Percentiles rank a stretch among this genome's conserved stretches.
phyloP scores from a whole-genome alignment of 805 yeast species.

The Cyberlindnera nakhonratchasimensis region DNA sequence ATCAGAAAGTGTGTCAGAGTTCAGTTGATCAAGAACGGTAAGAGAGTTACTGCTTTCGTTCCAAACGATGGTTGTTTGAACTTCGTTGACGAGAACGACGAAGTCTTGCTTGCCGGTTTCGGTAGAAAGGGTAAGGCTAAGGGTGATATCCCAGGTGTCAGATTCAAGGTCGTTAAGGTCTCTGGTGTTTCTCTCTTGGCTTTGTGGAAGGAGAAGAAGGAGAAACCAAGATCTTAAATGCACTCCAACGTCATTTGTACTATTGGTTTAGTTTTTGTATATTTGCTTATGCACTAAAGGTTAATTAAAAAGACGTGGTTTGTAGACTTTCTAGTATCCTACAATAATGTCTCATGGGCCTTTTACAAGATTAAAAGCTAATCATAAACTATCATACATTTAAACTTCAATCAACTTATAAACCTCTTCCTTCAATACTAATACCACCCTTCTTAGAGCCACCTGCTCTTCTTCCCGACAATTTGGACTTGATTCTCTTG shows the following conservation, averaged over 20 bases:
- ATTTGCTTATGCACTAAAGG: constrained; percentile 29
- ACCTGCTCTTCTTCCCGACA: constrained; percentile 27
- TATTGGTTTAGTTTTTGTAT: constrained; percentile 22
- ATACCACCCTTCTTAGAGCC: constrained; percentile 62
- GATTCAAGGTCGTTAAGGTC: constrained; percentile 99
- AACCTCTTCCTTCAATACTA: constrained; percentile 52
- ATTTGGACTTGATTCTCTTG: constrained; percentile 59
- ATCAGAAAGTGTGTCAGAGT: constrained; percentile 99
- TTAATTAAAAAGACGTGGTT: constrained; percentile 11
- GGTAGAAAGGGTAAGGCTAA: constrained; percentile 99
- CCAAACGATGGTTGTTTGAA: constrained; percentile 99
- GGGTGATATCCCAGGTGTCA: constrained; percentile 99
- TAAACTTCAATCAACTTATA: neutral
- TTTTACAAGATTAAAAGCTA: too few species aligned
- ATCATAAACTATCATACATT: constrained; percentile 3
- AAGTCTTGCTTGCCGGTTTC: constrained; percentile 99
- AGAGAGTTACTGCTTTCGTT: constrained; percentile 99
- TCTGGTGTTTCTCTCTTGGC: constrained; percentile 99
- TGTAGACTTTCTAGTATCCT: neutral
- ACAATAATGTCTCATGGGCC: neutral
- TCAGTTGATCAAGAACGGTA: constrained; percentile 99
- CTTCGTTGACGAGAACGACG: constrained; percentile 99
- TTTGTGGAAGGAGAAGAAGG: constrained; percentile 99
- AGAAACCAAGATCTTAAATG: constrained; percentile 97
- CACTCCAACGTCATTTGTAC: constrained; percentile 13